A percentile compares a stretch with the other conserved stretches of the same genome.
phyloP scores from a whole-genome alignment of 2,329 filamentous ascomycete species.

The Stachybotrys elegans region DNA sequence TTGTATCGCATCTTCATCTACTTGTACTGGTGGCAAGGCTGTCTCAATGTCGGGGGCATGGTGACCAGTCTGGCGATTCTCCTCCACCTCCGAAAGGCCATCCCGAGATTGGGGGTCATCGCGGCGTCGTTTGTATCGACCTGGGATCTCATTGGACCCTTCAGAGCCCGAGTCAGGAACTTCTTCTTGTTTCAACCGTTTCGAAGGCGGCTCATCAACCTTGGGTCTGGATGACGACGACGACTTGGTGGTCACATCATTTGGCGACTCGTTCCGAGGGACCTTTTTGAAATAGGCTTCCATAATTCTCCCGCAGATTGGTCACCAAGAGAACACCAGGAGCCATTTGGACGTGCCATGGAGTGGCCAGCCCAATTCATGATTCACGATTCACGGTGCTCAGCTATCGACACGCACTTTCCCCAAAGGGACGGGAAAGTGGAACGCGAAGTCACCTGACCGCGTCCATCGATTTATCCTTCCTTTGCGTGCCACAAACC shows the following conservation, averaged over 20 bases:
- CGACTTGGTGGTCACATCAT: conserved; percentile 8
- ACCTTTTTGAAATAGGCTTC: conserved; percentile 31
- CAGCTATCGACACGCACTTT: too few species aligned
- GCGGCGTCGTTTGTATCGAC: not conserved
- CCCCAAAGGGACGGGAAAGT: conserved; percentile 5
- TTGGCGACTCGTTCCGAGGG: conserved; percentile 13
- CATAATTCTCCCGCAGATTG: conserved; percentile 22
- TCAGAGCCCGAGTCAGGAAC: conserved; percentile 11
- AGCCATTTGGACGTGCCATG: too few species aligned
- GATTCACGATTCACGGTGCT: too few species aligned
- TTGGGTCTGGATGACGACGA: conserved; percentile 3
- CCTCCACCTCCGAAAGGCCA: too few species aligned
- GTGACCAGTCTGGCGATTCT: conserved; percentile 13
- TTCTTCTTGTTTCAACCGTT: conserved; percentile 24
- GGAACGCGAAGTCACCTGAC: conserved; percentile 36
- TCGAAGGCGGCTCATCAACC: conserved; percentile 19
- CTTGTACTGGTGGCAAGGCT: conserved; percentile 62
- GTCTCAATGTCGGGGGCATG: conserved; percentile 32
- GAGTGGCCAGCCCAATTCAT: too few species aligned
- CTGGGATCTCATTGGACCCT: conserved; percentile 13
- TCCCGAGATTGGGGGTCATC: too few species aligned
- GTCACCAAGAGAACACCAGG: too few species aligned
- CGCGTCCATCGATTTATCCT: too few species aligned
- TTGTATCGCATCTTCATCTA: conserved; percentile 67
- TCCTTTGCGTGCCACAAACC: conserved; percentile 7